Evolutionary conservation across 768 basidiomycete genomes (phyloP).

Genomic region (Termitomyces sp.): DNA sequence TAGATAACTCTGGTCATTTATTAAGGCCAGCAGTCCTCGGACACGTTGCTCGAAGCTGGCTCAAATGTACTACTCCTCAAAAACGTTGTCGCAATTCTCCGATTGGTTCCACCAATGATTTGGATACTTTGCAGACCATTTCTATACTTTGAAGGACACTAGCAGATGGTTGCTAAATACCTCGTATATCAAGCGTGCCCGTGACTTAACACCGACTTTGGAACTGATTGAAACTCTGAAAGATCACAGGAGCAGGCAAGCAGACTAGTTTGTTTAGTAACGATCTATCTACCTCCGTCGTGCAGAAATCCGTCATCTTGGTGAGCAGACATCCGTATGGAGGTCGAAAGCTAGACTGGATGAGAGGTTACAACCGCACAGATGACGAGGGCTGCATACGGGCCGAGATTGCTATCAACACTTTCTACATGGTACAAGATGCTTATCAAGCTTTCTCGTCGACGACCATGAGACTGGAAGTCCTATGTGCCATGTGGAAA

Average conservation of each 20-base stretch:
- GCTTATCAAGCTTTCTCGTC: conserved; percentile 3
- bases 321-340: not conserved
- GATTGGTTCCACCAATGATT: conserved; percentile 2
- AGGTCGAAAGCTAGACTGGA: conserved; percentile 1
- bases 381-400: not conserved
- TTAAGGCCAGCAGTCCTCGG: conserved; percentile 4
- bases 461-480: conserved; percentile 3
- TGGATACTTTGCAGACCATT: conserved; percentile 1
- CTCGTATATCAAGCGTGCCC: conserved; percentile 1
- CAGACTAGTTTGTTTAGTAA: not conserved
- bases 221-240: not conserved
- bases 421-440: not conserved
- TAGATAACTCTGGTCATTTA: conserved; percentile 1
- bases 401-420: not conserved
- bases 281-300: not conserved
- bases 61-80: not conserved
- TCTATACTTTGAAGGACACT: not conserved
- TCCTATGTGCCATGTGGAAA: not conserved
- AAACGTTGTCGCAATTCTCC: not conserved
- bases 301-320: conserved; percentile 6
- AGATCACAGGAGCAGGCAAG: conserved; percentile 3
- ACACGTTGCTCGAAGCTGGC: not conserved
- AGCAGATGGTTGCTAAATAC: conserved; percentile 4
- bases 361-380: conserved; percentile 1
- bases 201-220: conserved; percentile 1